These are phyloP conservation scores for Phytophthora idaei DNA, from an alignment of 352 stramenopile species.

Conservation along the genomic window DNA sequence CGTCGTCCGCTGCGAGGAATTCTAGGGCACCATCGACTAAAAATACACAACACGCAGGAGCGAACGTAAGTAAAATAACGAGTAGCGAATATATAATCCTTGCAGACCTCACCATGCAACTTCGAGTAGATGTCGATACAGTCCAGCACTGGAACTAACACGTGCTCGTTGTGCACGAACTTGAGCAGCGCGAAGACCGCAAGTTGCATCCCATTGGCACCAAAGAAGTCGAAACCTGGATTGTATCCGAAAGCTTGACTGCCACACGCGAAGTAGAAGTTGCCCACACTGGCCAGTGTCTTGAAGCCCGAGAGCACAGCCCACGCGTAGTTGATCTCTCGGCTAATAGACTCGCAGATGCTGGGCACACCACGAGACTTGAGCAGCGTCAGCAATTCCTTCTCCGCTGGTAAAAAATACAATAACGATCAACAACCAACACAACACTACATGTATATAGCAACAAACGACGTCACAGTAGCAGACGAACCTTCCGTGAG, in stretches of 20 bases:
- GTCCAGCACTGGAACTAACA: conserved; percentile 71
- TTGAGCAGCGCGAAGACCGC: conserved; percentile 73
- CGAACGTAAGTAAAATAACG: conserved; percentile 1
- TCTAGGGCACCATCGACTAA: conserved; percentile 68
- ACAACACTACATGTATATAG: background rate
- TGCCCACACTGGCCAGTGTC: conserved; percentile 65
- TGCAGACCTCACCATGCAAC: conserved; percentile 51
- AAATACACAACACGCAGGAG: background rate
- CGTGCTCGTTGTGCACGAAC: conserved; percentile 74
- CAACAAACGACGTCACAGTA: conserved; percentile 1
- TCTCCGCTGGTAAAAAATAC: conserved; percentile 43
- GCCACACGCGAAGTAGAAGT: conserved; percentile 84
- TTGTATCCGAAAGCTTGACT: conserved; percentile 72
- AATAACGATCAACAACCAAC: conserved; percentile 13
- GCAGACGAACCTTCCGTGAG: conserved; percentile 47
- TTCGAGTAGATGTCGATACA: conserved; percentile 76
- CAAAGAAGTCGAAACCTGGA: conserved; percentile 69
- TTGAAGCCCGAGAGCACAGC: conserved; percentile 71
- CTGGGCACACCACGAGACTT: conserved; percentile 65
- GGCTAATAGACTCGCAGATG: conserved; percentile 72
- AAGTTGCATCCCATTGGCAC: conserved; percentile 65
- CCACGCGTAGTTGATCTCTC: conserved; percentile 84
- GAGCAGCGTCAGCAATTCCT: conserved; percentile 67
- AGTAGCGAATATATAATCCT: background rate
- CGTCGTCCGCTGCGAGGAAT: conserved; percentile 62